These are phyloP conservation scores for Pulchroboletus neoregius DNA, from an alignment of 1,284 basidiomycete genomes.

Conservation along the genomic window DNA sequence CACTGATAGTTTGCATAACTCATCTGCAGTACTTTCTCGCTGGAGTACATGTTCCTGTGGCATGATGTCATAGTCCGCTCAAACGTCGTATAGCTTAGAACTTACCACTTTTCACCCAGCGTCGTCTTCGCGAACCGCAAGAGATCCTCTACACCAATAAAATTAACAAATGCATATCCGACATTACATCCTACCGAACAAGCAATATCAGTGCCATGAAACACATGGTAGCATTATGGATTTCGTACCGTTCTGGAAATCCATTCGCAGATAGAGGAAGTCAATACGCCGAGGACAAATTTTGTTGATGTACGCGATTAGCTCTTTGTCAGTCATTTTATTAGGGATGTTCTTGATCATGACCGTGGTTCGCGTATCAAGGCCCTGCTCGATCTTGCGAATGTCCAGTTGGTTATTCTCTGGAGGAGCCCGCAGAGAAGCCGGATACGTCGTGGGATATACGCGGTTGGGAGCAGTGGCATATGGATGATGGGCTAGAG, in stretches of 20 bases:
- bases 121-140: slow-evolving; percentile 67
- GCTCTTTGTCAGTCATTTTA: slow-evolving; percentile 77
- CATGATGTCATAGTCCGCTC: slow-evolving; percentile 4
- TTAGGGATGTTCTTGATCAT: slow-evolving; percentile 91
- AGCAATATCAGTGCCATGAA: slow-evolving; percentile 15
- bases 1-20: slow-evolving; percentile 85
- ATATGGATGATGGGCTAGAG: slow-evolving; percentile 25
- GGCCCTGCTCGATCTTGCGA: slow-evolving; percentile 64
- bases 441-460: slow-evolving; percentile 27
- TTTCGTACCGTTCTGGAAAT: slow-evolving; percentile 68
- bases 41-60: slow-evolving; percentile 79
- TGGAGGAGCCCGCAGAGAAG: slow-evolving; percentile 32
- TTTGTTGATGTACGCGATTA: slow-evolving; percentile 63
- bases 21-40: slow-evolving; percentile 83
- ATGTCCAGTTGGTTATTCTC: slow-evolving; percentile 71
- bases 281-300: slow-evolving; percentile 71
- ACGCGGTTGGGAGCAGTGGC: slow-evolving; percentile 15
- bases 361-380: slow-evolving; percentile 78
- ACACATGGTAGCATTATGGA: neutral
- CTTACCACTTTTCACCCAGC: slow-evolving; percentile 74
- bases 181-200: slow-evolving; percentile 69
- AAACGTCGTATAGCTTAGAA: slow-evolving; percentile 2
- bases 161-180: slow-evolving; percentile 86
- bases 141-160: slow-evolving; percentile 73
- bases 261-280: slow-evolving; percentile 83